These are phyloP conservation scores for Fusarium globosum DNA, from an alignment of 2,329 filamentous ascomycete species.

Conservation along the genomic window DNA sequence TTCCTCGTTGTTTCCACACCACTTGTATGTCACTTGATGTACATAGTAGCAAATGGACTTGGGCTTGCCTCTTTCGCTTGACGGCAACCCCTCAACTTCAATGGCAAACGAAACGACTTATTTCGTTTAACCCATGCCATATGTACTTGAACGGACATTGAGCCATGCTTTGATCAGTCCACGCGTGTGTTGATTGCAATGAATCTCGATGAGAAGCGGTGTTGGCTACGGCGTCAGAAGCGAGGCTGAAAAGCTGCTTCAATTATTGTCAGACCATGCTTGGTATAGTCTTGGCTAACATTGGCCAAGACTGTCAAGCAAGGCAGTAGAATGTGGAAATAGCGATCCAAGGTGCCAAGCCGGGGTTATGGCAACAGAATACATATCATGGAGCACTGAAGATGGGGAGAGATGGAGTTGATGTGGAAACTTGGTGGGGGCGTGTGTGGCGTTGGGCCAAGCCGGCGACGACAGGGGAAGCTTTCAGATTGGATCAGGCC, in stretches of 20 bases:
- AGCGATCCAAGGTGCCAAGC: conserved; percentile 35
- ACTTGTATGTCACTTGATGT: background rate
- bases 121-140: conserved; percentile 3
- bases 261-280: background rate
- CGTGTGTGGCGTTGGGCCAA: conserved; percentile 28
- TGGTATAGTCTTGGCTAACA: conserved; percentile 28
- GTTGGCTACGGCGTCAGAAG: background rate
- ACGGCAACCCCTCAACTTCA: background rate
- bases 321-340: conserved; percentile 28
- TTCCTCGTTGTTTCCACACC: background rate
- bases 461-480: conserved; percentile 13
- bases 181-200: background rate
- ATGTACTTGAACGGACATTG: background rate
- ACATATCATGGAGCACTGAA: conserved; percentile 17
- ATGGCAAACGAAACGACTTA: background rate
- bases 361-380: conserved; percentile 36
- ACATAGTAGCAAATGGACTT: background rate
- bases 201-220: conserved; percentile 30
- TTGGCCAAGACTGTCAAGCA: conserved; percentile 32
- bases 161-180: conserved; percentile 6
- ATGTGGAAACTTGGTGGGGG: conserved; percentile 15
- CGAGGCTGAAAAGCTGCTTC: conserved; percentile 19
- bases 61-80: conserved; percentile 10
- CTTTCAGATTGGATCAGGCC: background rate
- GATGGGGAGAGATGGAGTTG: conserved; percentile 10